phyloP scores from a whole-genome alignment of 148 eudicot genomes.

The Rhododendron mucronatum region DNA sequence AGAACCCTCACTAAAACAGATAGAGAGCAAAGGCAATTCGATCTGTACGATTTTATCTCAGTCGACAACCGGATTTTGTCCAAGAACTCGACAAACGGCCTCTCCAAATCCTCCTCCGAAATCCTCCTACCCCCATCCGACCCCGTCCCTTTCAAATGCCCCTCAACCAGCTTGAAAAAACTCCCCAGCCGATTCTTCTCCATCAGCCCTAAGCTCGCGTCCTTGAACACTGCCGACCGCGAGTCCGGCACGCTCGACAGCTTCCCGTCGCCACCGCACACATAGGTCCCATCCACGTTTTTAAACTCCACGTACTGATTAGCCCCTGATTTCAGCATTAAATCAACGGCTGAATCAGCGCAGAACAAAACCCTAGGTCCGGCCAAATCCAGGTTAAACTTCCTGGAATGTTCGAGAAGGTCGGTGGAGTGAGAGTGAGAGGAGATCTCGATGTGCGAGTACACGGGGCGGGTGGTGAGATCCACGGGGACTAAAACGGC shows the following conservation, averaged over 20 bases:
- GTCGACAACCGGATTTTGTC: constrained; percentile 40
- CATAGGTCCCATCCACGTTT: constrained; percentile 48
- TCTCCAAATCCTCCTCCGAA: constrained; percentile 64
- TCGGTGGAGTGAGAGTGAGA: constrained; percentile 24
- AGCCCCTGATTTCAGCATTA: constrained; percentile 55
- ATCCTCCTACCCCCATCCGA: constrained; percentile 22
- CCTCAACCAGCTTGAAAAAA: constrained; percentile 61
- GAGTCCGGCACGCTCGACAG: constrained; percentile 70
- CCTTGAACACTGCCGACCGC: constrained; percentile 58
- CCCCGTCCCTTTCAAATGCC: constrained; percentile 33
- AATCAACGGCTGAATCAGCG: constrained; percentile 50
- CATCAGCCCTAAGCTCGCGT: constrained; percentile 28
- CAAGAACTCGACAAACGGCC: constrained; percentile 63
- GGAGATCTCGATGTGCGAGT: constrained; percentile 37
- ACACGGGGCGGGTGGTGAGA: constrained; percentile 31
- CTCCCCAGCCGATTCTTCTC: constrained; percentile 61
- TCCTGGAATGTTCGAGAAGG: constrained; percentile 15
- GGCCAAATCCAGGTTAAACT: constrained; percentile 49
- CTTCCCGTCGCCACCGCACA: constrained; percentile 31
- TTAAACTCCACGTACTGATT: constrained; percentile 76
- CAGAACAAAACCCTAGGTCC: constrained; percentile 84
- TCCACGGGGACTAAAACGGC: constrained; percentile 11
- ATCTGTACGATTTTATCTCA: constrained; percentile 61
- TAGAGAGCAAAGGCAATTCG: constrained; percentile 19
- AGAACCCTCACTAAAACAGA: constrained; percentile 29